A percentile compares a stretch with the other conserved stretches of the same genome.
These are phyloP conservation scores for Penicillium subrubescens DNA, from an alignment of 495 filamentous ascomycete genomes.

Conservation along the genomic window DNA sequence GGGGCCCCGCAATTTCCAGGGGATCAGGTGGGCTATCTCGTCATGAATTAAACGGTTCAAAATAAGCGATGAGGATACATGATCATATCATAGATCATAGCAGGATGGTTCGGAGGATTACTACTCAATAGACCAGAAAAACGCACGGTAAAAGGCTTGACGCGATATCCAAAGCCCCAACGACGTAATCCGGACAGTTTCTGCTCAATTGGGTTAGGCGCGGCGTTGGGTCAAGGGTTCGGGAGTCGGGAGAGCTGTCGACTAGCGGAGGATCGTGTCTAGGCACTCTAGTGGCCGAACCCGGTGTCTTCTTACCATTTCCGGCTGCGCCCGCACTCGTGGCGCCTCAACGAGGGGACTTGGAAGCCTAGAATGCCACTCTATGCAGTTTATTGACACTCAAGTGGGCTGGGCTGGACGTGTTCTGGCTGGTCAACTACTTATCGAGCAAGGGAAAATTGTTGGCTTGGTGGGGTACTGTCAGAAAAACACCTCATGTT, in stretches of 20 bases:
- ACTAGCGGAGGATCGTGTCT: neutral
- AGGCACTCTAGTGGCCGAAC: slow-evolving; percentile 1
- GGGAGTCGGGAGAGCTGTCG: neutral
- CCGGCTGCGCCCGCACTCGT: neutral
- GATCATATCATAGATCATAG: neutral
- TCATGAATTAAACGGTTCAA: neutral
- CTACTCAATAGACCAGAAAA: neutral
- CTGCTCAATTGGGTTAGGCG: slow-evolving; percentile 22
- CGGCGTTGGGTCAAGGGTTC: neutral
- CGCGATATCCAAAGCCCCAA: neutral
- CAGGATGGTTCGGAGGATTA: neutral
- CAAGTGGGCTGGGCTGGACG: neutral
- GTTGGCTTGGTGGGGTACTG: neutral
- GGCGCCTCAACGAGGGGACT: neutral
- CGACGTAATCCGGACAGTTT: slow-evolving; percentile 20
- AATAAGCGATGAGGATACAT: neutral
- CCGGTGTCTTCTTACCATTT: slow-evolving; percentile 14
- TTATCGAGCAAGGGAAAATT: neutral
- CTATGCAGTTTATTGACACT: neutral
- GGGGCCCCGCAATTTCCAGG: slow-evolving; percentile 3
- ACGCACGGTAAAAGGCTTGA: neutral
- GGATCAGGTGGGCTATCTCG: slow-evolving; percentile 2
- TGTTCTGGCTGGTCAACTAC: slow-evolving; percentile 5
- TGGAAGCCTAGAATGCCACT: neutral
- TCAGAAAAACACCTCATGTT: neutral